Conservation (phyloP, 2,329 filamentous ascomycete genomes). For the Calonectria honghensis region DNA sequence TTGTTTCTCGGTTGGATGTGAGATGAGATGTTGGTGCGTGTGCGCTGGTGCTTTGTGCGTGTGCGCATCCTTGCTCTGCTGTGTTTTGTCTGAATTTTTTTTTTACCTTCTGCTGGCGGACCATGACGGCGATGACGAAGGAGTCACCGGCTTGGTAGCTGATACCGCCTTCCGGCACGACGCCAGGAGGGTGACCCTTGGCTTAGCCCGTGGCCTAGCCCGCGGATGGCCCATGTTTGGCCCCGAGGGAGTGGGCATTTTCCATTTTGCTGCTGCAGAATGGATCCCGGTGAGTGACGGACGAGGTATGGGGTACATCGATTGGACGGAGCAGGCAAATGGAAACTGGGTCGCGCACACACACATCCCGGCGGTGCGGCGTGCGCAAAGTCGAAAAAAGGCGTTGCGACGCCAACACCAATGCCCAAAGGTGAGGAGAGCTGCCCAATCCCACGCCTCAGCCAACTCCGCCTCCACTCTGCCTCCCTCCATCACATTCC, state of each 20-base stretch:
- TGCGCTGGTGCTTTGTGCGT: constrained; percentile 26
- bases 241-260: constrained; percentile 45
- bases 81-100: constrained; percentile 27
- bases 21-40: constrained; percentile 31
- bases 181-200: constrained; percentile 35
- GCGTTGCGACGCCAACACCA: constrained; percentile 53
- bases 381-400: constrained; percentile 53
- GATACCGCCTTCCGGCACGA: constrained; percentile 37
- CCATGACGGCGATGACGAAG: constrained; percentile 36
- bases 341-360: constrained; percentile 52
- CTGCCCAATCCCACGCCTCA: constrained; percentile 55
- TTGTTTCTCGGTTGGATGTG: constrained; percentile 28
- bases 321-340: constrained; percentile 51
- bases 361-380: constrained; percentile 52
- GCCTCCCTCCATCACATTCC: constrained; percentile 31
- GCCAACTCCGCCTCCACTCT: constrained; percentile 29
- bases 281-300: constrained; percentile 40
- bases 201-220: constrained; percentile 26
- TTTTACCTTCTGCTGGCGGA: constrained; percentile 31
- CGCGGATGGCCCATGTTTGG: constrained; percentile 32
- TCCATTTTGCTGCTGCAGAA: constrained; percentile 43
- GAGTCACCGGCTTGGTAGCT: constrained; percentile 38
- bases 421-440: constrained; percentile 49
- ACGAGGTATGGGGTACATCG: constrained; percentile 41
- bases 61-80: constrained; percentile 24